Base-by-base conservation (phyloP, 2,329 filamentous ascomycete species). In the Pseudogymnoascus verrucosus region DNA sequence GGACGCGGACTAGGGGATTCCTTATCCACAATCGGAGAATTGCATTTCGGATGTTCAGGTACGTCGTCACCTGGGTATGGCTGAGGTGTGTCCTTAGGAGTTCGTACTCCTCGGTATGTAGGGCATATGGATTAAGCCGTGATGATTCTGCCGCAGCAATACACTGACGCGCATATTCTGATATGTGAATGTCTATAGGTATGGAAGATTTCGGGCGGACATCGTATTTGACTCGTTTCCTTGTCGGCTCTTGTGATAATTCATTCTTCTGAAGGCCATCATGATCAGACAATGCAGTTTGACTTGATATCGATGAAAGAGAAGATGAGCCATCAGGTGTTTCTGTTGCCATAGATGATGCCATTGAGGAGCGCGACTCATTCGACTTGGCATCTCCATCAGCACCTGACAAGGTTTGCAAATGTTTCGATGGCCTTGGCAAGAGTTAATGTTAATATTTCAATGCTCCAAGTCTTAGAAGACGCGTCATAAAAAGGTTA, bases 21-120 rank as follows among this genome's bases (percentile, higher is more conserved):
- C 88, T 85, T 37, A 90, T 83, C 95, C 95, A 99, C 42, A 98
- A 77, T 63, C 95, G 84, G 62, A 99, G 79, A 65, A 99, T 96
- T 14, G 91, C 90, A 74, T 99, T 99, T 69, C 95, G 85, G 66
- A 99, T 95, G 74, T 98, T 98, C 62, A 99, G 80, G 76, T 99
- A 99, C 11, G 91, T 90, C 2, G 93, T 97, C 68, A 97, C 91
- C 76, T 99, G 95, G 34, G 88, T 82, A 70, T 91, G 88, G 72
- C 89, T 96, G 69, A 99, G 86, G 70, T 96, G 88, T 66, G 90
- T 82, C 66, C 90, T 85, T 42, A 99, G 78, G 65, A 96, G 81
- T 65, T 83, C 79, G 73, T 97, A 93, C 75, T 99, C 95, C 66
- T 90, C 88, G 26, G 84, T 82, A 75, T 98, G 92, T 40, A 99